phyloP scores from a whole-genome alignment of 202 grass and related monocot genomes.

The Schoenoplectus triqueter region DNA sequence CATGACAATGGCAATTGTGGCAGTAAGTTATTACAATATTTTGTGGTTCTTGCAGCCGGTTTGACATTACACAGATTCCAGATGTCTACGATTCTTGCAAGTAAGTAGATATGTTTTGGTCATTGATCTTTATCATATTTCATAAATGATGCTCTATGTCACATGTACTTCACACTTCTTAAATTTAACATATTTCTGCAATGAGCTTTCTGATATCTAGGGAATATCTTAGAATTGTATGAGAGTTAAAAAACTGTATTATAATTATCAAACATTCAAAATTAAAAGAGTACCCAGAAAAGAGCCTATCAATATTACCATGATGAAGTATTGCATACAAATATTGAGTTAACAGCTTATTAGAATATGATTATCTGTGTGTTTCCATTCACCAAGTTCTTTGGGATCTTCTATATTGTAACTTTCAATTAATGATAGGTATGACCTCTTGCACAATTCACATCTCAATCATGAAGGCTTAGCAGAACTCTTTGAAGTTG shows the following conservation, averaged over 20 bases:
- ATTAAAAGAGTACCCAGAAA: neutral
- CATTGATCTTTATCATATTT: conserved; percentile 17
- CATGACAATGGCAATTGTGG: neutral
- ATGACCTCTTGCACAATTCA: conserved; percentile 92
- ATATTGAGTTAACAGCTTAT: conserved; percentile 20
- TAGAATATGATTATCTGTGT: neutral
- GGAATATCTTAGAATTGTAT: neutral
- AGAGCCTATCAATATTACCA: neutral
- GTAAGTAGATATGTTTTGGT: conserved; percentile 59
- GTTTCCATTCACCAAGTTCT: conserved; percentile 32
- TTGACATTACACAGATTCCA: conserved; percentile 92
- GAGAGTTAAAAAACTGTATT: neutral
- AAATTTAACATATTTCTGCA: neutral
- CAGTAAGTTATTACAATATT: conserved; percentile 16
- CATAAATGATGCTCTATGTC: neutral
- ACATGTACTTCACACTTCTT: neutral
- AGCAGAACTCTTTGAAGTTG: conserved; percentile 81
- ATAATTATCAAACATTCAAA: neutral
- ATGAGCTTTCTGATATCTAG: neutral
- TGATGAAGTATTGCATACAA: conserved; percentile 15
- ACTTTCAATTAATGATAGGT: conserved; percentile 55
- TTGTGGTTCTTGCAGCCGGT: conserved; percentile 64
- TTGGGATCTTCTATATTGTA: conserved; percentile 9
- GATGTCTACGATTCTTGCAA: conserved; percentile 99
- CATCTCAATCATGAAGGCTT: conserved; percentile 95